Evolutionary conservation across 1,284 basidiomycete species (phyloP).

Genomic region (Cutaneotrichosporon arboriforme): DNA sequence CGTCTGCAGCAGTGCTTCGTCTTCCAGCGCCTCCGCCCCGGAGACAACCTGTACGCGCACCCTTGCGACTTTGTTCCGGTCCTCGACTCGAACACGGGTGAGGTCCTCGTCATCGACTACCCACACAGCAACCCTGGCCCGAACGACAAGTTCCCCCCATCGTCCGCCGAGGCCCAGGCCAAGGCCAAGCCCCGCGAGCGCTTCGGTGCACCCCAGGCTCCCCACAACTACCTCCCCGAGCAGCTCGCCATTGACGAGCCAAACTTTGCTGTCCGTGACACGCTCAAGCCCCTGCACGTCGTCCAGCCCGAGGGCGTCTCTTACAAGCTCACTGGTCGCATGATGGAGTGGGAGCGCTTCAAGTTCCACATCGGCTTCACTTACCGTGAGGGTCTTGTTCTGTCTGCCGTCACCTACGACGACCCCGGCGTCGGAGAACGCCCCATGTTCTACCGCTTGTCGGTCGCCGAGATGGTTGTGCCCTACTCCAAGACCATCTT

Average conservation of each 20-base stretch:
- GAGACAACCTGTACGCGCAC: slow-evolving; percentile 49
- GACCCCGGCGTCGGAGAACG: slow-evolving; percentile 38
- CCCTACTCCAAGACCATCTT: slow-evolving; percentile 49
- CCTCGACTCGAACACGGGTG: slow-evolving; percentile 38
- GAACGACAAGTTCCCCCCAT: slow-evolving; percentile 22
- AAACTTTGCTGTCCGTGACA: slow-evolving; percentile 60
- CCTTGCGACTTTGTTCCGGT: slow-evolving; percentile 49
- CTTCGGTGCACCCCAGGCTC: slow-evolving; percentile 47
- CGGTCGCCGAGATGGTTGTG: slow-evolving; percentile 50
- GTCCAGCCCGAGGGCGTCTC: slow-evolving; percentile 87
- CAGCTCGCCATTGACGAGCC: slow-evolving; percentile 44
- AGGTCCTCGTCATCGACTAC: slow-evolving; percentile 48
- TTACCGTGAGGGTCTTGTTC: slow-evolving; percentile 44
- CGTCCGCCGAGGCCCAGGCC: slow-evolving; percentile 29
- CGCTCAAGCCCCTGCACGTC: slow-evolving; percentile 78
- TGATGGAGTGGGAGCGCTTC: slow-evolving; percentile 44
- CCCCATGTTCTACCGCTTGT: slow-evolving; percentile 49
- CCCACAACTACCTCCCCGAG: slow-evolving; percentile 50
- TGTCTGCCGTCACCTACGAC: slow-evolving; percentile 44
- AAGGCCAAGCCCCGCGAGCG: slow-evolving; percentile 31
- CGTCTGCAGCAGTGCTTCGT: slow-evolving; percentile 49
- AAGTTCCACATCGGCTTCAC: slow-evolving; percentile 36
- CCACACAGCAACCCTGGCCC: slow-evolving; percentile 28
- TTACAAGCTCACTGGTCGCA: slow-evolving; percentile 74
- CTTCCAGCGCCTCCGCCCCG: slow-evolving; percentile 46